These are phyloP conservation scores for Backusella liffmaniae DNA, from an alignment of 192 early-diverging fungal genomes.

Conservation along the genomic window DNA sequence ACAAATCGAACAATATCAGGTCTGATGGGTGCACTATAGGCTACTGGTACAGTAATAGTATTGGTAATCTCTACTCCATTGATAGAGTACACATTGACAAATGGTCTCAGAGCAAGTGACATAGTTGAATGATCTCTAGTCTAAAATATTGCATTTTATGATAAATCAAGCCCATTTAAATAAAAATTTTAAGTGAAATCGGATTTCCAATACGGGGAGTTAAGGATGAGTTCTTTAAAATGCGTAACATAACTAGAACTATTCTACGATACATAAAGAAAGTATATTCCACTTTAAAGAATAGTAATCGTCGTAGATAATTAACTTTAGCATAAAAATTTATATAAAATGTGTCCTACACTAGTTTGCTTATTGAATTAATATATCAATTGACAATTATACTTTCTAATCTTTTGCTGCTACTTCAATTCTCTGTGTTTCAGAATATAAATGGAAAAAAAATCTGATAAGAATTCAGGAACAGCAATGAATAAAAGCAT, in stretches of 20 bases:
- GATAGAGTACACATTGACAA: conserved; percentile 87
- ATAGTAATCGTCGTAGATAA: too few relatives aligned
- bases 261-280: not conserved
- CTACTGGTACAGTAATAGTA: conserved; percentile 82
- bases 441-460: not conserved
- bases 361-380: not conserved
- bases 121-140: not conserved
- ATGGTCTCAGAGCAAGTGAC: conserved; percentile 65
- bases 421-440: not conserved
- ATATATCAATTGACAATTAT: not conserved
- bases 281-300: not conserved
- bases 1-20: conserved; percentile 94
- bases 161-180: not conserved
- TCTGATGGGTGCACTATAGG: conserved; percentile 96
- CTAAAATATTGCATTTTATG: not conserved
- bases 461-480: conserved; percentile 3
- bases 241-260: not conserved
- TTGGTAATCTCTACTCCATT: conserved; percentile 70
- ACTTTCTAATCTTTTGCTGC: not conserved
- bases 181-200: not conserved
- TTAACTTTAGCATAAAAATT: too few relatives aligned
- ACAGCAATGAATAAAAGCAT: not conserved
- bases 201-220: not conserved
- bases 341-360: not conserved
- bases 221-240: not conserved